Conservation (phyloP, 306 rosid species). For the Casuarina cunninghamiana region DNA sequence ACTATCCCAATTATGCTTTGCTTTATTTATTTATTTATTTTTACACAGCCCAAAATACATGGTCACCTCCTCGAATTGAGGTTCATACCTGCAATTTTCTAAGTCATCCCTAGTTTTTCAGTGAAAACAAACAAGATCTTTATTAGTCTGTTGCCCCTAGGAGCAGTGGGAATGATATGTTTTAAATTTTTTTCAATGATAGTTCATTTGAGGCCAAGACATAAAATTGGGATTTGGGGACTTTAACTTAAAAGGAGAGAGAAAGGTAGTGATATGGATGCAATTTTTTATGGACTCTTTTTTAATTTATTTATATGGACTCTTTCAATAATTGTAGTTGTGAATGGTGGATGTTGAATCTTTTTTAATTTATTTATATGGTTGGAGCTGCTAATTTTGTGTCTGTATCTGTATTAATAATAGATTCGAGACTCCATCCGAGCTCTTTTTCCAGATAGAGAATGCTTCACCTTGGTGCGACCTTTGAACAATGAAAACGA, state of each 20-base stretch:
- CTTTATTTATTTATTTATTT: background rate
- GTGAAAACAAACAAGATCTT: no score
- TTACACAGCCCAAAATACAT: background rate
- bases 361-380: background rate
- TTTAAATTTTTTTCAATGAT: no score
- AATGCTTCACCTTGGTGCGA: conserved; percentile 92
- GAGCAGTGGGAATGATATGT: no score
- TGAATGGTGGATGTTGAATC: background rate
- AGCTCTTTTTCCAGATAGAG: conserved; percentile 95
- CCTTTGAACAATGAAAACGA: conserved; percentile 87
- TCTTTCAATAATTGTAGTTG: background rate
- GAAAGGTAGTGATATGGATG: no score
- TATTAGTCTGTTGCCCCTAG: no score
- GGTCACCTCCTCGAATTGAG: no score
- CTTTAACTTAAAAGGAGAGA: no score
- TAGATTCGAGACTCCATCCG: conserved; percentile 93
- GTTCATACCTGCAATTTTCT: no score
- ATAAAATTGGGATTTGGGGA: no score
- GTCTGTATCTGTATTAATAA: conserved; percentile 8
- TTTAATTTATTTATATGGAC: background rate
- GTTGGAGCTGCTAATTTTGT: conserved; percentile 34
- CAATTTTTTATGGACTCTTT: background rate
- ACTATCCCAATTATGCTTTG: background rate
- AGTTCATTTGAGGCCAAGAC: no score
- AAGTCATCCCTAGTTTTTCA: no score